Base-by-base conservation (phyloP, 2,329 filamentous ascomycete genomes). In the Fusarium chaquense region DNA sequence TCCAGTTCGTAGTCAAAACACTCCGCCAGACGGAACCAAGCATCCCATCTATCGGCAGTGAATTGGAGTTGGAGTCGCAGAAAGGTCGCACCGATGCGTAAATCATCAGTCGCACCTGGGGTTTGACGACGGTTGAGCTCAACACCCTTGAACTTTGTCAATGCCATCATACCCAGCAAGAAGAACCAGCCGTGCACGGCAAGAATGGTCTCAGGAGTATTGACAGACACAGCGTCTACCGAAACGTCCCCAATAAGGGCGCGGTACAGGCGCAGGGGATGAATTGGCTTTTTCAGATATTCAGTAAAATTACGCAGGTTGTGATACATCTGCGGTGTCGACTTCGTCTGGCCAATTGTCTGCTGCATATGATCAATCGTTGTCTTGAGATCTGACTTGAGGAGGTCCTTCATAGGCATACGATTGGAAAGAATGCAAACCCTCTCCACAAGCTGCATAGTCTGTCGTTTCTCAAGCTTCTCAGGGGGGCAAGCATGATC, bases 321-420 rank as follows among this genome's bases (percentile, higher is more conserved):
- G 78, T 96, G 91, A n/a, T 91, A 86, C 80, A 97, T 90, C 65
- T 94, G 90, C 7, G 93, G 88, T 2, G 91, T 91, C 15, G 91
- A 88, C 78, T 94, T 97, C 30, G 91, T 88, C 56, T 88, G 87
- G 2, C 93, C 93, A 56, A 98, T 91, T 7, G 93, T 91, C 71
- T 93, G 90, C 77, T 98, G 94, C 80, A 99, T 93, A 72, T 94
- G 94, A 62, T 99, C 96, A 62, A 99, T 96, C 0, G 94, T 93
- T 18, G 86, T 89, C 77, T 95, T 97, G 56, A 99, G 84, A 58
- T 98, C 93, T 18, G 94, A 96, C 78, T 97, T 98, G 18, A 94
- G 88, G 20, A 98, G 82, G 70, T 98, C 96, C 75, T 95, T 97
- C 82, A 97, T 92, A 24, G 93, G 90, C 84, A 98, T 91, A 65